Conservation (phyloP, 2,329 filamentous ascomycete species). For the Paracamarosporium sp. region DNA sequence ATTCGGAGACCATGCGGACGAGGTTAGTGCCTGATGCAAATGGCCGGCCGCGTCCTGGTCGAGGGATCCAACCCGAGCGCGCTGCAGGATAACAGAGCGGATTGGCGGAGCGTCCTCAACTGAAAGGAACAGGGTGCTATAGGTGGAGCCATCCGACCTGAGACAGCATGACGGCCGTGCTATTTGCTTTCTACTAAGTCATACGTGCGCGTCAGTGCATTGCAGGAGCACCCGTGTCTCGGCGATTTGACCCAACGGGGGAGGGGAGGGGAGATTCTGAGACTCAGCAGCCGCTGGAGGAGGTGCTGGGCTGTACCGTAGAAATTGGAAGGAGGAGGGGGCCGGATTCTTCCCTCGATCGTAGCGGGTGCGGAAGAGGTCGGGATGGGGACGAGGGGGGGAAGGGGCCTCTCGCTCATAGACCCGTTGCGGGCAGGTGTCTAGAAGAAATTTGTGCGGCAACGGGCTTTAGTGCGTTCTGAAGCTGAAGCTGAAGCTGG, state of each 20-base stretch:
- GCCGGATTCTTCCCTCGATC: neutral
- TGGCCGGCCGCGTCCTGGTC: neutral
- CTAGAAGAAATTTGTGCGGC: neutral
- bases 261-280: neutral
- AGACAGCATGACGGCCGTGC: neutral
- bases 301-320: neutral
- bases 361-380: neutral
- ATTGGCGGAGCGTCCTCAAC: conserved; percentile 1
- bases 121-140: neutral
- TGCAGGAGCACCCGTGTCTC: conserved; percentile 1
- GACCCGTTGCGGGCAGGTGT: neutral
- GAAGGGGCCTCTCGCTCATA: neutral
- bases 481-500: too few species aligned
- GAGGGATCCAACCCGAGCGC: conserved; percentile 1
- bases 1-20: conserved; percentile 4
- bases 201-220: neutral
- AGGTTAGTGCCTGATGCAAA: conserved; percentile 1
- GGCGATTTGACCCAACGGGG: too few species aligned
- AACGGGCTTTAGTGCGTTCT: neutral
- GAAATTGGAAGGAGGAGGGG: too few species aligned
- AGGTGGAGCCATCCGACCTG: neutral
- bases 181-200: too few species aligned
- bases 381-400: neutral
- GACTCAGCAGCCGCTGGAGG: neutral
- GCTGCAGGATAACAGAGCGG: neutral